These are phyloP conservation scores for Canavalia ensiformis DNA, from an alignment of 306 rosid species.

Conservation along the genomic window DNA sequence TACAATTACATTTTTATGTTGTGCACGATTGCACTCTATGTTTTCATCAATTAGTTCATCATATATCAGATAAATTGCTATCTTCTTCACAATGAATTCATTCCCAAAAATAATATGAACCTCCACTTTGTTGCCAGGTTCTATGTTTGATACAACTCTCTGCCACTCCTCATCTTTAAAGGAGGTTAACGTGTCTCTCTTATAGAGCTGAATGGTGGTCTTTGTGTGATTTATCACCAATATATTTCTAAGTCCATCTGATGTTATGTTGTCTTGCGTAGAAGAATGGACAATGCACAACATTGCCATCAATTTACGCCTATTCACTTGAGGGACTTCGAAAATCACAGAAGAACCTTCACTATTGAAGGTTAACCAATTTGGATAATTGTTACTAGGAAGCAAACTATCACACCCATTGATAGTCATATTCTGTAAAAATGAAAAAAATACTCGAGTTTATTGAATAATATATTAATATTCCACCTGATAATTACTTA, in stretches of 20 bases:
- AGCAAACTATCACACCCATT: not conserved
- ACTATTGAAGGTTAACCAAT: not conserved
- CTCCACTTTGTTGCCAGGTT: slow-evolving; percentile 17
- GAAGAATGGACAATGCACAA: not conserved
- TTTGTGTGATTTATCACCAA: slow-evolving; percentile 15
- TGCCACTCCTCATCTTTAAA: slow-evolving; percentile 1
- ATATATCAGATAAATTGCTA: slow-evolving; percentile 7
- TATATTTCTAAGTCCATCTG: slow-evolving; percentile 13
- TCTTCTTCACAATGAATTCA: not conserved
- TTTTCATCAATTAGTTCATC: slow-evolving; percentile 10
- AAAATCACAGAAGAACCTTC: slow-evolving; percentile 2
- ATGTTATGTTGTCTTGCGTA: not conserved
- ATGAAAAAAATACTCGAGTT: too few species aligned
- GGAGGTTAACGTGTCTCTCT: not conserved
- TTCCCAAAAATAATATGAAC: not conserved
- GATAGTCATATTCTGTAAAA: not conserved
- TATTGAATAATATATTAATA: too few species aligned
- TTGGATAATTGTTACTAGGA: not conserved
- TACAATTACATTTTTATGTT: not conserved
- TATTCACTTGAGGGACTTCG: slow-evolving; percentile 4
- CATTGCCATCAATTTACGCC: not conserved
- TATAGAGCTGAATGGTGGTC: not conserved
- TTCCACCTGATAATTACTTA: too few species aligned
- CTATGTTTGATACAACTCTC: not conserved
- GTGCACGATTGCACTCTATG: not conserved